Evolutionary conservation across 495 filamentous ascomycete genomes (phyloP), one percentile per base, ranked within the genome.

Genomic region (Eremomyces bilateralis): DNA sequence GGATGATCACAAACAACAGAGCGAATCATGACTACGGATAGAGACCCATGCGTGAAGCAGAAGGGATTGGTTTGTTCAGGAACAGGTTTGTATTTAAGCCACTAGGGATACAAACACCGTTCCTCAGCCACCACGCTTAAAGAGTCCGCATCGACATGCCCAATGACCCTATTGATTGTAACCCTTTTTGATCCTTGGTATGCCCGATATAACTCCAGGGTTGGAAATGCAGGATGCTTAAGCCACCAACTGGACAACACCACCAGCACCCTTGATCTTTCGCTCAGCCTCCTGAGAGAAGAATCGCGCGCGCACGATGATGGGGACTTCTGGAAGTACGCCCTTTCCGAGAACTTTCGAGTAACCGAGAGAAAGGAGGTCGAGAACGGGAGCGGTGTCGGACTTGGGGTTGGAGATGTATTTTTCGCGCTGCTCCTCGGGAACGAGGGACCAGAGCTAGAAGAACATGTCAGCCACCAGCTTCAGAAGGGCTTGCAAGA

Each of bases 231-330:
- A 36, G 5, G 18, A 51, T 46, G 48, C 58, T 69, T 77, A 93
- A 60, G 80, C 80, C 47, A 93, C 81, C 53, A 93, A 61, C 64
- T 93, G 80, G 43, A 88, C 67, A 49, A 90, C 70, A 55, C 83
- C 82, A 57, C 83, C 83, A 54, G 79, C 79, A 52, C 78, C 82
- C 56, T 78, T 84, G 63, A 93, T 92, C 71, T 93, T 93, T 62
- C 71, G 62, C 72, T 93, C 83, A 41, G 83, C 83, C 52, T 81
- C 65, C 54, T 72, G 70, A 63, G 73, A 81, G 60, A 93, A 71
- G 59, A 76, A 90, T 50, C 83, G 61, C 42, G 83, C 82, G 53
- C 78, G 75, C 51, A 93, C 78, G 47, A 93, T 75, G 48, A 93
- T 48, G 35, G 83, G 83, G 46, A 90, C 63, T 45, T 80, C 61